phyloP scores from a whole-genome alignment of 2,329 filamentous ascomycete genomes.

The Cytospora piceae region DNA sequence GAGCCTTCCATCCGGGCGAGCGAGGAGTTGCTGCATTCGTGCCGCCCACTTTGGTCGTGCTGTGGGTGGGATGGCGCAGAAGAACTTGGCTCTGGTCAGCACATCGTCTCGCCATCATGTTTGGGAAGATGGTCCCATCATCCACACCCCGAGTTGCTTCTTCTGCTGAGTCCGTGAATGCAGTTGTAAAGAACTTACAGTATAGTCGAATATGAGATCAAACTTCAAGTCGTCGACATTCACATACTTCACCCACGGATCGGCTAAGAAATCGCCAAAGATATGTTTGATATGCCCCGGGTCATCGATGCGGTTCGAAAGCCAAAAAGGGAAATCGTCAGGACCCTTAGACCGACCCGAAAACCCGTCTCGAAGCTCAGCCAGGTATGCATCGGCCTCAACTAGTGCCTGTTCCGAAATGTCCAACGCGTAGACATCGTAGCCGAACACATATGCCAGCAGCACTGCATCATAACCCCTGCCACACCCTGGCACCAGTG shows the following conservation, averaged over 20 bases:
- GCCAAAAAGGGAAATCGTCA: background rate
- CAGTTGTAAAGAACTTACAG: constrained; percentile 46
- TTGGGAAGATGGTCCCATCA: background rate
- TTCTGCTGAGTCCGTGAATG: background rate
- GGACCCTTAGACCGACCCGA: background rate
- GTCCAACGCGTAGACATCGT: constrained; percentile 78
- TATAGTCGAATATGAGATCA: constrained; percentile 69
- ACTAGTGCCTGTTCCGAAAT: constrained; percentile 56
- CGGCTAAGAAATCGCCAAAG: constrained; percentile 68
- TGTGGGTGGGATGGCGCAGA: constrained; percentile 62
- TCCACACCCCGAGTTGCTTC: background rate
- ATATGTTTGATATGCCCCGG: constrained; percentile 60
- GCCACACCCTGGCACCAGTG: constrained; percentile 81
- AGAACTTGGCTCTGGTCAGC: constrained; percentile 50
- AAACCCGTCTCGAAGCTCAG: background rate
- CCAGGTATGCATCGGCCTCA: constrained; percentile 40
- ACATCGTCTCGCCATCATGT: background rate
- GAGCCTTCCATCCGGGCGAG: constrained; percentile 51
- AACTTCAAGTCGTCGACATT: constrained; percentile 53
- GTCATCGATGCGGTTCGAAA: background rate
- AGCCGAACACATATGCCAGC: constrained; percentile 69
- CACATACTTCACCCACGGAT: constrained; percentile 54
- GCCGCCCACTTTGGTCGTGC: constrained; percentile 58
- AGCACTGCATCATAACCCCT: constrained; percentile 80
- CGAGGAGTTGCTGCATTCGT: constrained; percentile 55